A percentile compares a stretch with the other conserved stretches of the same genome.
phyloP scores from a whole-genome alignment of 2,329 filamentous ascomycete genomes.

The Apiospora pterosperma region DNA sequence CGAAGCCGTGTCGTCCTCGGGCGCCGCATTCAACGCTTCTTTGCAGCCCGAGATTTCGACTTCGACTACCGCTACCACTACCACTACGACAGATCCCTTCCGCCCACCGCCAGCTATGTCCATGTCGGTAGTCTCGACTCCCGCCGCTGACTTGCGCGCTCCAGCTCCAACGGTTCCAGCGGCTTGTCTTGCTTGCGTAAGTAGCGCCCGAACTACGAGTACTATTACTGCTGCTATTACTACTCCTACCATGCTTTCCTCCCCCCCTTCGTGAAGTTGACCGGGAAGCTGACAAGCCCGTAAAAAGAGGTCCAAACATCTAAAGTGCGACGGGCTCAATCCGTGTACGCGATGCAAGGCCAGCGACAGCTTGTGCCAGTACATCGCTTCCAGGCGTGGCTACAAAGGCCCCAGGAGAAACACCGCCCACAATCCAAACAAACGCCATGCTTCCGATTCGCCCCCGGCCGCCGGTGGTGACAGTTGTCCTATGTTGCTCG shows the following conservation, averaged over 20 bases:
- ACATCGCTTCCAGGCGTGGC: constrained; percentile 70
- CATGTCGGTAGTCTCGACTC: not conserved
- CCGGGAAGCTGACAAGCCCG: not conserved
- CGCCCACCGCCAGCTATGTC: not conserved
- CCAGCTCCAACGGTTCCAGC: constrained; percentile 38
- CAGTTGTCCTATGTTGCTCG: constrained; percentile 43
- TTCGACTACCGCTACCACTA: not conserved
- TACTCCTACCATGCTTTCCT: not conserved
- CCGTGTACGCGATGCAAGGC: constrained; percentile 67
- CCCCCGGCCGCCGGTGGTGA: constrained; percentile 29
- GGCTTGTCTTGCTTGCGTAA: constrained; percentile 54
- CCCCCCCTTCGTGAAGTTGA: not conserved
- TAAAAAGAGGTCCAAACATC: constrained; percentile 57
- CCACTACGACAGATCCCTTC: not conserved
- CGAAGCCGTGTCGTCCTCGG: not conserved
- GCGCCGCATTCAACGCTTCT: not conserved
- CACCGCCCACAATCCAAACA: constrained; percentile 43
- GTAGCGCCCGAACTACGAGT: constrained; percentile 19
- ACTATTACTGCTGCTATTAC: not conserved
- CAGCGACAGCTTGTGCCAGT: constrained; percentile 61
- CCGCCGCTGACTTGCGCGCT: not conserved
- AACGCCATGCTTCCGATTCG: constrained; percentile 49
- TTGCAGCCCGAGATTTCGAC: not conserved
- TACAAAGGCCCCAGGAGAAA: constrained; percentile 66
- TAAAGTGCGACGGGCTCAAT: constrained; percentile 70